Percentiles rank a stretch among this genome's conserved stretches.
Evolutionary conservation across 2,329 filamentous ascomycete species (phyloP).

Genomic region (Calonectria crousiana): DNA sequence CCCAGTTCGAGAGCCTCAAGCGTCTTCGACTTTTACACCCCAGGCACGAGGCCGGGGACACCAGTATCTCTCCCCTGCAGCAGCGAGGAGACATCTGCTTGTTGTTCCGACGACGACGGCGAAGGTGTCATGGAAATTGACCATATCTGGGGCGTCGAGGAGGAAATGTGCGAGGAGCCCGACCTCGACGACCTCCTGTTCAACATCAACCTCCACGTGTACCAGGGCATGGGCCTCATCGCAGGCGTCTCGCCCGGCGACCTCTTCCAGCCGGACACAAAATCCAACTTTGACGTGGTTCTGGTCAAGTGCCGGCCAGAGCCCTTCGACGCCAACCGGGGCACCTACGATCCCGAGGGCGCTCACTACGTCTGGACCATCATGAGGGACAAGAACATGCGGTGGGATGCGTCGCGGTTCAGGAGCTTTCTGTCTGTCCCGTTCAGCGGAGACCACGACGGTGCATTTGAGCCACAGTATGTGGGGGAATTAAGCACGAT

Average conservation of each 20-base stretch:
- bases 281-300: conserved; percentile 36
- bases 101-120: conserved; percentile 24
- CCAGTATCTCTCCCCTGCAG: conserved; percentile 23
- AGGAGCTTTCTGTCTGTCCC: conserved; percentile 35
- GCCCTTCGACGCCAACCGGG: not conserved
- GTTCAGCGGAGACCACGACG: conserved; percentile 39
- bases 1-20: conserved; percentile 27
- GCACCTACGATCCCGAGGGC: conserved; percentile 5
- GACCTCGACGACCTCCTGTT: conserved; percentile 26
- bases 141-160: not conserved
- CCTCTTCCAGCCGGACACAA: conserved; percentile 26
- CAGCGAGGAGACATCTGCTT: conserved; percentile 26
- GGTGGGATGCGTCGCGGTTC: conserved; percentile 36
- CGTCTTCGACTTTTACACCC: conserved; percentile 28
- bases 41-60: conserved; percentile 12
- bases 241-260: conserved; percentile 35
- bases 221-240: conserved; percentile 37
- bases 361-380: conserved; percentile 27
- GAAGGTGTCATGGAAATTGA: conserved; percentile 31
- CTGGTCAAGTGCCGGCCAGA: conserved; percentile 38
- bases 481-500: conserved; percentile 39
- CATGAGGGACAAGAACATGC: conserved; percentile 38
- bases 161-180: conserved; percentile 18
- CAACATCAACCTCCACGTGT: conserved; percentile 39
- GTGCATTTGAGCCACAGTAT: conserved; percentile 36